Percentiles rank a stretch among this genome's conserved stretches.
These are phyloP conservation scores for Ophiosphaerella narmari DNA, from an alignment of 2,329 filamentous ascomycete species.

Conservation along the genomic window DNA sequence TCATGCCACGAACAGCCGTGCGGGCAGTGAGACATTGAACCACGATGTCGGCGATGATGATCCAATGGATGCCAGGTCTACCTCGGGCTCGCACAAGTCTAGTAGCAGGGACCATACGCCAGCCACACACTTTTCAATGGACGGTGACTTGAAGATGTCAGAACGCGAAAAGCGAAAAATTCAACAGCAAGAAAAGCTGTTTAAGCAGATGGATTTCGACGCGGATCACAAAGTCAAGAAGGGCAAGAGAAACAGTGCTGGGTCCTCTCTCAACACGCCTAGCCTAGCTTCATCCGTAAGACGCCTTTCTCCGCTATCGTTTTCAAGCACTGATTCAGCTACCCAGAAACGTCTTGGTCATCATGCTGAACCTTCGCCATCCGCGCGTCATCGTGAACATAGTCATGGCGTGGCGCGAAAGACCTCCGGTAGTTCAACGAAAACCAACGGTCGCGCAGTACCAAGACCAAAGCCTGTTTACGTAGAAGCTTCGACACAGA, in stretches of 20 bases:
- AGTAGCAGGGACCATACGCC: conserved; percentile 67
- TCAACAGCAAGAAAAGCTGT: conserved; percentile 65
- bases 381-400: conserved; percentile 41
- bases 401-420: conserved; percentile 43
- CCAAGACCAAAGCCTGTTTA: conserved; percentile 40
- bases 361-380: conserved; percentile 43
- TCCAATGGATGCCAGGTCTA: conserved; percentile 60
- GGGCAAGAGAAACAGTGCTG: conserved; percentile 62
- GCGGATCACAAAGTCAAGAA: conserved; percentile 58
- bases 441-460: conserved; percentile 37
- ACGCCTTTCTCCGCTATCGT: conserved; percentile 11
- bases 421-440: conserved; percentile 47
- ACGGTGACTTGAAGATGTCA: conserved; percentile 58
- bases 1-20: conserved; percentile 60
- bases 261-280: conserved; percentile 58
- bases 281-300: conserved; percentile 51
- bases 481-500: conserved; percentile 42
- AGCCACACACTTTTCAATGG: conserved; percentile 56
- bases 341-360: conserved; percentile 45
- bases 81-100: conserved; percentile 60
- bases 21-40: conserved; percentile 62
- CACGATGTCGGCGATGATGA: conserved; percentile 60
- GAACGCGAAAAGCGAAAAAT: conserved; percentile 67
- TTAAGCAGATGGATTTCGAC: conserved; percentile 64
- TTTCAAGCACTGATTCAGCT: conserved; percentile 24